A percentile compares a stretch with the other conserved stretches of the same genome.
Conservation (phyloP, 2,329 filamentous ascomycete genomes). For the Hypoxylon sp. region DNA sequence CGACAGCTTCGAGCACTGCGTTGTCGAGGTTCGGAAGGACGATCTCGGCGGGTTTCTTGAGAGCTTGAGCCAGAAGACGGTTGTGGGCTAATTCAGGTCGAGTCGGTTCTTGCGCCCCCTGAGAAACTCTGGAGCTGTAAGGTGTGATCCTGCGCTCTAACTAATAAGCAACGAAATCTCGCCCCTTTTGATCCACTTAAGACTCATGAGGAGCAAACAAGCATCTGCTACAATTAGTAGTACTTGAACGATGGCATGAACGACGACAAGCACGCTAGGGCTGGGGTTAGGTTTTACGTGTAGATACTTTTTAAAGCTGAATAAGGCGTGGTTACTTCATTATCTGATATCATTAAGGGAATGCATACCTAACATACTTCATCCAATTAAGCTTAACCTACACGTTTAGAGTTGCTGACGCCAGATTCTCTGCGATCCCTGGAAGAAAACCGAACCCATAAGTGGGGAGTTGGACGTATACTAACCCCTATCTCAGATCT, state of each 20-base stretch:
- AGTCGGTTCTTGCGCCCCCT: background rate
- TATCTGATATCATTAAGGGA: constrained; percentile 32
- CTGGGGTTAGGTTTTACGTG: constrained; percentile 36
- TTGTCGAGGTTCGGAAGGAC: constrained; percentile 98
- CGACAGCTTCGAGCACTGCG: constrained; percentile 97
- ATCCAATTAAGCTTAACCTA: constrained; percentile 5
- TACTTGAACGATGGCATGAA: constrained; percentile 36
- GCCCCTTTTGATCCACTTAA: constrained; percentile 10
- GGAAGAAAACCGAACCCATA: background rate
- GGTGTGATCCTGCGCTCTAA: constrained; percentile 14
- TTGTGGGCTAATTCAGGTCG: constrained; percentile 71
- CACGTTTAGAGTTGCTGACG: constrained; percentile 26
- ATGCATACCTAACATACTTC: constrained; percentile 35
- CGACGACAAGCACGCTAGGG: constrained; percentile 23
- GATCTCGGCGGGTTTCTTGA: constrained; percentile 93
- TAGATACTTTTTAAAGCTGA: constrained; percentile 34
- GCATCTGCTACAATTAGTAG: constrained; percentile 22
- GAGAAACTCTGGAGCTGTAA: constrained; percentile 20
- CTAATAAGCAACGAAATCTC: constrained; percentile 21
- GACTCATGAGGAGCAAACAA: constrained; percentile 25
- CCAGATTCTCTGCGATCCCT: background rate
- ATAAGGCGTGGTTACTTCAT: constrained; percentile 15
- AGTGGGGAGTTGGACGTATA: background rate
- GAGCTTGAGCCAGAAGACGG: constrained; percentile 89
- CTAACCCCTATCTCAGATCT: background rate